phyloP scores from a whole-genome alignment of 2,329 filamentous ascomycete genomes.

The Truncatella angustata region DNA sequence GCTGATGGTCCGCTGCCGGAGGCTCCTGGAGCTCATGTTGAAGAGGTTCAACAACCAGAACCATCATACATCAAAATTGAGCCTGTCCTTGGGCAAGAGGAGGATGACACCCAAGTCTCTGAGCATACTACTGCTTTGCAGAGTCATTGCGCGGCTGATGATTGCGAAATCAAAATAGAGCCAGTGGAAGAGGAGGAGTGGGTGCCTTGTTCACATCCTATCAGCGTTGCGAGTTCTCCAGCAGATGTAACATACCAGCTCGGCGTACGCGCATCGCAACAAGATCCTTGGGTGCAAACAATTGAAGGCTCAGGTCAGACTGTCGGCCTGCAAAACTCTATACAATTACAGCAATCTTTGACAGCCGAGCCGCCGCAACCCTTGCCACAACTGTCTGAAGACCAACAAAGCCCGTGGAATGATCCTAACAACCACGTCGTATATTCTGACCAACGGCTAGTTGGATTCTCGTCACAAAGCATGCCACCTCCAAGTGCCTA shows the following conservation, averaged over 20 bases:
- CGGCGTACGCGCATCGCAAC: slow-evolving; percentile 22
- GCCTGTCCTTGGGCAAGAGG: not conserved
- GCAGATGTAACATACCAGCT: slow-evolving; percentile 8
- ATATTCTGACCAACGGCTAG: not conserved
- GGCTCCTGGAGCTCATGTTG: no score
- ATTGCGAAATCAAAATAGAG: slow-evolving; percentile 12
- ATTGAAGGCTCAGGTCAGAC: slow-evolving; percentile 11
- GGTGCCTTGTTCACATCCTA: slow-evolving; percentile 1
- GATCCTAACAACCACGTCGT: no score
- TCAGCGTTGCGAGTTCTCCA: slow-evolving; percentile 11
- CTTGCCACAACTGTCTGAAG: not conserved
- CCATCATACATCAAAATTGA: slow-evolving; percentile 4
- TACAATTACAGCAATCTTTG: slow-evolving; percentile 10
- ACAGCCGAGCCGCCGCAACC: not conserved
- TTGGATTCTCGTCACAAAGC: not conserved
- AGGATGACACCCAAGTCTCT: not conserved
- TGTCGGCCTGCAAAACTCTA: slow-evolving; percentile 22
- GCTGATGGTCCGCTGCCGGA: no score
- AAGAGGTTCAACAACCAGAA: not conserved
- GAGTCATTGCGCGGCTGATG: slow-evolving; percentile 25
- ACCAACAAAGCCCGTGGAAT: slow-evolving; percentile 1
- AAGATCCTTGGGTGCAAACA: slow-evolving; percentile 27
- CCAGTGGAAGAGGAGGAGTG: slow-evolving; percentile 10
- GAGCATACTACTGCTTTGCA: slow-evolving; percentile 14
- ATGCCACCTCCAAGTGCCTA: not conserved